phyloP scores from a whole-genome alignment of 2,329 filamentous ascomycete genomes.

The Elsinoe arachidis region DNA sequence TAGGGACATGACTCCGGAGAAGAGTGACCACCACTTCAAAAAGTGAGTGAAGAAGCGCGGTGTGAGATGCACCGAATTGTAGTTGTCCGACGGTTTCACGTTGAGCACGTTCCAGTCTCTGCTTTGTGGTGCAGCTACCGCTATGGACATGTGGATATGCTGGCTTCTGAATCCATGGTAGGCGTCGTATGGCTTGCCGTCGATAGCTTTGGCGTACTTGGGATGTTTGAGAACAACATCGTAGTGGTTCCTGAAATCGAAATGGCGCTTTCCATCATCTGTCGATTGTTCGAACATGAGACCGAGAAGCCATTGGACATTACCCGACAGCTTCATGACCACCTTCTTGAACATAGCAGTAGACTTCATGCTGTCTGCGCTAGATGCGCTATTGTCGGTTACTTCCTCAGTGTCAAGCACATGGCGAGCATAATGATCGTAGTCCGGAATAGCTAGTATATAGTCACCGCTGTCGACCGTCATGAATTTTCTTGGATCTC shows the following conservation, averaged over 20 bases:
- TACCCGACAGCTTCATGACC: conserved; percentile 95
- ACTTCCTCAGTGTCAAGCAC: conserved; percentile 37
- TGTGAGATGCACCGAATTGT: conserved; percentile 91
- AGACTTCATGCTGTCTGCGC: conserved; percentile 57
- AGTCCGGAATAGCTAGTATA: conserved; percentile 87
- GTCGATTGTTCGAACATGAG: conserved; percentile 85
- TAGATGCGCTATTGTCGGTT: conserved; percentile 41
- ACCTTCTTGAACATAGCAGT: conserved; percentile 94
- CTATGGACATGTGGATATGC: conserved; percentile 91
- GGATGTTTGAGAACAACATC: conserved; percentile 80
- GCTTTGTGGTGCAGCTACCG: conserved; percentile 76
- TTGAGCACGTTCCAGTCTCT: conserved; percentile 76
- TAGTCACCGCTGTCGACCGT: conserved; percentile 93
- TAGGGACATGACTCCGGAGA: conserved; percentile 87
- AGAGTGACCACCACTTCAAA: conserved; percentile 95
- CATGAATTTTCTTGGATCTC: conserved; percentile 90
- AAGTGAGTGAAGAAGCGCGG: conserved; percentile 98
- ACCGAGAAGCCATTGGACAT: conserved; percentile 85
- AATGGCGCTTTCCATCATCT: conserved; percentile 62
- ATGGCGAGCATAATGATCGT: conserved; percentile 75
- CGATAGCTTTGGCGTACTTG: conserved; percentile 53
- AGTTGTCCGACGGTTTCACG: conserved; percentile 71
- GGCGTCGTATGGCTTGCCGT: conserved; percentile 67
- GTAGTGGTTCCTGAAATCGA: conserved; percentile 88
- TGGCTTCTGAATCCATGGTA: conserved; percentile 93